phyloP scores from a whole-genome alignment of 2,329 filamentous ascomycete genomes.

The Zasmidium angulare region DNA sequence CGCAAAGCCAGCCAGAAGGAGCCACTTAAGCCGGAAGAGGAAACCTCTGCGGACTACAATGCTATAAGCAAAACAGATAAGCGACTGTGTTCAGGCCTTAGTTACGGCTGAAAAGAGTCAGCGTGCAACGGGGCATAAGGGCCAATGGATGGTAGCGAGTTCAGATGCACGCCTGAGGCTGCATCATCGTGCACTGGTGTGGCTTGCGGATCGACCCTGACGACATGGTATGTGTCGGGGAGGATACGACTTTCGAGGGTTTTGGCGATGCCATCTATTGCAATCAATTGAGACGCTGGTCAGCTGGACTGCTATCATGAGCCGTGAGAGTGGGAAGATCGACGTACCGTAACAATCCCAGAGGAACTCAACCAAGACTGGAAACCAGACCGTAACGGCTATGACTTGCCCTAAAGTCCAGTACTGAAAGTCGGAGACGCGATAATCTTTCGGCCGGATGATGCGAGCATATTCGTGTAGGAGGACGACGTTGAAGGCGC shows the following conservation, averaged over 20 bases:
- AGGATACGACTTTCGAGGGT: background rate
- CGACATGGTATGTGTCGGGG: background rate
- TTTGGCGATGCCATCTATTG: background rate
- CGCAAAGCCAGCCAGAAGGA: background rate
- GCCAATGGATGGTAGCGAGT: background rate
- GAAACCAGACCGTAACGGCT: background rate
- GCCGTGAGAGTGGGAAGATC: too few relatives aligned
- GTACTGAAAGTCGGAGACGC: conserved; percentile 6
- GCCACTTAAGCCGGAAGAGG: background rate
- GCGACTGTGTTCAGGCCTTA: background rate
- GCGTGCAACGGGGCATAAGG: background rate
- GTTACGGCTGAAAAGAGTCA: background rate
- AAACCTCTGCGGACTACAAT: background rate
- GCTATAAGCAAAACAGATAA: background rate
- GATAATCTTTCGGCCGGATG: conserved; percentile 9
- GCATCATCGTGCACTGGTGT: background rate
- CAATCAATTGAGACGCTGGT: background rate
- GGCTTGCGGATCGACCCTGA: background rate
- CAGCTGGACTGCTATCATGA: background rate
- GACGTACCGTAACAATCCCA: conserved; percentile 1
- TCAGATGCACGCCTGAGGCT: background rate
- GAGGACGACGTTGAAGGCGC: conserved; percentile 5
- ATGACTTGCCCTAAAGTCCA: conserved; percentile 22
- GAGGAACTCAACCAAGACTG: background rate
- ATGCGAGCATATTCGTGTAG: conserved; percentile 14